These are phyloP conservation scores for Chlamydomonas sphaeroides DNA, from an alignment of 139 green algal species.

Conservation along the genomic window DNA sequence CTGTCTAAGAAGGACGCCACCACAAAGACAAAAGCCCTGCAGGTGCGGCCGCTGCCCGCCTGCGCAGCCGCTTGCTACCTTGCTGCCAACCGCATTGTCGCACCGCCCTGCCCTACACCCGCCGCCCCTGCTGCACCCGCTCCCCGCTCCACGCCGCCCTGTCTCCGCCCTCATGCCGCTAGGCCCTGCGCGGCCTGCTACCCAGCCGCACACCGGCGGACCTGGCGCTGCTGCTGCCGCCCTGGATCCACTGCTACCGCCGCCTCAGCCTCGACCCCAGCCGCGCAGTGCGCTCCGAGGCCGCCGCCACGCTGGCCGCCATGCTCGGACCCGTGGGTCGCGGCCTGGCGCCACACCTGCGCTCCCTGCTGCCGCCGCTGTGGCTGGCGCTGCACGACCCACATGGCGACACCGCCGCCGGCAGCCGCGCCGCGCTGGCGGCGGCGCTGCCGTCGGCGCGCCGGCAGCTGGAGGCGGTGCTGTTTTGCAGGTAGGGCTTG, in stretches of 20 bases:
- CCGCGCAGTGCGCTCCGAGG: conserved; percentile 71
- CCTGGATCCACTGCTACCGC: conserved; percentile 79
- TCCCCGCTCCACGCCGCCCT: background rate
- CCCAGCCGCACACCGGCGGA: conserved; percentile 27
- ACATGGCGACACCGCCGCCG: conserved; percentile 67
- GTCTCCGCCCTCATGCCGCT: background rate
- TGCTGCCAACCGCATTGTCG: background rate
- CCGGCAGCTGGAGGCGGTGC: conserved; percentile 68
- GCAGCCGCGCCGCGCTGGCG: conserved; percentile 61
- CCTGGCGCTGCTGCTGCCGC: conserved; percentile 59
- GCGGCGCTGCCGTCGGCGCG: conserved; percentile 55
- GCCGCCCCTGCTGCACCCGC: background rate
- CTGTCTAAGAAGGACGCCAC: conserved; percentile 82
- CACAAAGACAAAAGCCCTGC: conserved; percentile 88
- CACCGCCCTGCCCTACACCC: background rate
- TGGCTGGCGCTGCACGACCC: conserved; percentile 78
- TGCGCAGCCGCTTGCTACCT: background rate
- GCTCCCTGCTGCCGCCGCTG: conserved; percentile 70
- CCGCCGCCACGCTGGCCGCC: conserved; percentile 54
- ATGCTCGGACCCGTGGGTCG: conserved; percentile 57
- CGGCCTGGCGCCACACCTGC: conserved; percentile 61
- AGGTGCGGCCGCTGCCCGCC: conserved; percentile 63
- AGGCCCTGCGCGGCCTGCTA: conserved; percentile 58
- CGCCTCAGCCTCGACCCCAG: conserved; percentile 75
- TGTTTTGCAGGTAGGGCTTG: no score